A percentile compares a stretch with the other conserved stretches of the same genome.
Conservation (phyloP, 2,329 filamentous ascomycete genomes). For the Colletotrichum simmondsii region DNA sequence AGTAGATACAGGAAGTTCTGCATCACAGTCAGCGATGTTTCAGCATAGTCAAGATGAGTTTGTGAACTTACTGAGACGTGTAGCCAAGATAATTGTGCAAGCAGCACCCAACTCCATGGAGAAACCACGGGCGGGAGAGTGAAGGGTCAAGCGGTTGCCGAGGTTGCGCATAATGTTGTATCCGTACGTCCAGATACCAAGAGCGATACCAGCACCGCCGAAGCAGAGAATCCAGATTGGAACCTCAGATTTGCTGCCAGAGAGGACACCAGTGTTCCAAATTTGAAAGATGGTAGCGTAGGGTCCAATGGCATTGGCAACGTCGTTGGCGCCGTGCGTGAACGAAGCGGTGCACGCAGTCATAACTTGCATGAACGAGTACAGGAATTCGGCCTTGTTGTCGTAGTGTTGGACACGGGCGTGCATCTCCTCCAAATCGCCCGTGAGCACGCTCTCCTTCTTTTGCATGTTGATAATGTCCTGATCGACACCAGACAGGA, state of each 20-base stretch:
- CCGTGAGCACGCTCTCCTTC: slow-evolving; percentile 55
- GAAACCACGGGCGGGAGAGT: slow-evolving; percentile 66
- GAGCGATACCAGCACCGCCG: slow-evolving; percentile 47
- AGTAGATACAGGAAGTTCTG: slow-evolving; percentile 64
- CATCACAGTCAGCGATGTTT: not conserved
- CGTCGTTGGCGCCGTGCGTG: slow-evolving; percentile 75
- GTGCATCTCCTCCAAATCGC: slow-evolving; percentile 65
- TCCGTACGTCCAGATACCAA: slow-evolving; percentile 62
- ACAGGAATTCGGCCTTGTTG: slow-evolving; percentile 71
- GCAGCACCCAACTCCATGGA: slow-evolving; percentile 62
- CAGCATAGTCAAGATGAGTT: too few species aligned
- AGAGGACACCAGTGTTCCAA: slow-evolving; percentile 61
- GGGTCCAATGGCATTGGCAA: slow-evolving; percentile 71
- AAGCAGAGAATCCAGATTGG: slow-evolving; percentile 68
- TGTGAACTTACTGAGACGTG: slow-evolving; percentile 58
- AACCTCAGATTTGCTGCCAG: slow-evolving; percentile 56
- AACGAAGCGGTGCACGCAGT: slow-evolving; percentile 73
- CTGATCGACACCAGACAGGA: slow-evolving; percentile 54
- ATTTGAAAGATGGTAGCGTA: slow-evolving; percentile 72
- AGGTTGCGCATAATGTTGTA: slow-evolving; percentile 70
- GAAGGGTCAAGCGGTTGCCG: slow-evolving; percentile 67
- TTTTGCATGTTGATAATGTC: slow-evolving; percentile 45
- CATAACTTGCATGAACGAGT: slow-evolving; percentile 69
- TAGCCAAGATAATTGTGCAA: slow-evolving; percentile 72
- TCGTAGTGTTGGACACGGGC: slow-evolving; percentile 69